Percentiles rank a stretch among this genome's conserved stretches.
These are phyloP conservation scores for Podaxis sp. DNA, from an alignment of 768 basidiomycete species.

Conservation along the genomic window DNA sequence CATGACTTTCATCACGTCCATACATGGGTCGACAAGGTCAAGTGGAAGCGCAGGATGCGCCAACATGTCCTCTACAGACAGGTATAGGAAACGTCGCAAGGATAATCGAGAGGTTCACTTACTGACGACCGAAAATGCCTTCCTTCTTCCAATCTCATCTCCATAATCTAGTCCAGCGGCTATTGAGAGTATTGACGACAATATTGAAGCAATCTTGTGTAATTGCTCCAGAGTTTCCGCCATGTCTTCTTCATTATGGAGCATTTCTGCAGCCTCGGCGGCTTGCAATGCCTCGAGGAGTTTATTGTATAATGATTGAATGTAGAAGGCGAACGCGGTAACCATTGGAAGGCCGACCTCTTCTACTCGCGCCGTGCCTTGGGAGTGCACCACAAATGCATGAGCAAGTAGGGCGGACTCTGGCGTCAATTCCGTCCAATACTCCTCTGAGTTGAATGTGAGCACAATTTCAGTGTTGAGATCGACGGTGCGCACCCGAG, in stretches of 20 bases:
- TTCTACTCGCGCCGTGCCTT: constrained; percentile 64
- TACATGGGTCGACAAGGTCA: constrained; percentile 70
- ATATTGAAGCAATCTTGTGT: constrained; percentile 67
- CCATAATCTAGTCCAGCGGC: constrained; percentile 86
- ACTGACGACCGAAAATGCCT: constrained; percentile 89
- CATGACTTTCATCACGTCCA: constrained; percentile 85
- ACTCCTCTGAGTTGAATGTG: constrained; percentile 49
- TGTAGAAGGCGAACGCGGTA: constrained; percentile 84
- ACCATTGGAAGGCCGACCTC: constrained; percentile 76
- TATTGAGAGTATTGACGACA: constrained; percentile 80
- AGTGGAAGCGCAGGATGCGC: constrained; percentile 81
- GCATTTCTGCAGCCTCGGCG: constrained; percentile 34
- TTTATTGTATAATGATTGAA: constrained; percentile 78
- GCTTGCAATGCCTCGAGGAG: constrained; percentile 42
- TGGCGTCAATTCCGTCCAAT: constrained; percentile 74
- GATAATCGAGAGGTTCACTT: constrained; percentile 32
- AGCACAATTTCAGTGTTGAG: not conserved
- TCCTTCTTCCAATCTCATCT: constrained; percentile 92
- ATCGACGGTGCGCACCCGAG: constrained; percentile 49
- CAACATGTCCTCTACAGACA: constrained; percentile 75
- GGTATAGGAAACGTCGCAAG: not conserved
- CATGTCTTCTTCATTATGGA: constrained; percentile 42
- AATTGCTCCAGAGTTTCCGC: constrained; percentile 58
- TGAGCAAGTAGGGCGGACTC: constrained; percentile 84
- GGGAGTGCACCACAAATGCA: constrained; percentile 82